Conservation (phyloP, 2,329 filamentous ascomycete species). For the Trichoderma sp. region DNA sequence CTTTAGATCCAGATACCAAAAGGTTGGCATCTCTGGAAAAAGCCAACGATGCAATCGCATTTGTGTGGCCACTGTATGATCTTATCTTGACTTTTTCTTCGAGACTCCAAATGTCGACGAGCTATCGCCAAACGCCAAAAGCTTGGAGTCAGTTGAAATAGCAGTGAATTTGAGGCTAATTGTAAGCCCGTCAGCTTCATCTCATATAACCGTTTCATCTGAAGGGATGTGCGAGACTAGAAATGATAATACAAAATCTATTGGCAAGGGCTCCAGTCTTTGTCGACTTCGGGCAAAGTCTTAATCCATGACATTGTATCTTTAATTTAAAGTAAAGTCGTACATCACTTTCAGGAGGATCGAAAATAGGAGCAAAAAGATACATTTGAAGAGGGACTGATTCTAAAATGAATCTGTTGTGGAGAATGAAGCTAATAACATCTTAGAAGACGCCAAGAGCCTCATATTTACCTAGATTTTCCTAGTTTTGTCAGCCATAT, state of each 20-base stretch:
- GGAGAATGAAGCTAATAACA: slow-evolving; percentile 7
- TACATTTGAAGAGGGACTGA: slow-evolving; percentile 13
- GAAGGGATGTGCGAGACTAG: neutral
- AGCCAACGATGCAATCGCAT: neutral
- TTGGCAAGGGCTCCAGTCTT: slow-evolving; percentile 5
- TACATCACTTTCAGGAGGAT: neutral
- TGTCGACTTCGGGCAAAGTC: neutral
- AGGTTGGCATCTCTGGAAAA: neutral
- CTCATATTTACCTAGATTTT: neutral
- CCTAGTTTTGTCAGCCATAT: neutral
- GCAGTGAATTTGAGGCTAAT: neutral
- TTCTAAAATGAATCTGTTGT: neutral
- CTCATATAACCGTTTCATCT: neutral
- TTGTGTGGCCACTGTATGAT: neutral
- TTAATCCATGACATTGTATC: slow-evolving; percentile 8
- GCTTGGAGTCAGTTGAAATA: neutral
- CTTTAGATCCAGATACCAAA: neutral
- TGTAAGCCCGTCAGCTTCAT: fast-evolving
- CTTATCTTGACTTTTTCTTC: neutral
- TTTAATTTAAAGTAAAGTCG: slow-evolving; percentile 11
- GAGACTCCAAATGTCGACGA: neutral
- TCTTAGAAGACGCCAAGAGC: neutral
- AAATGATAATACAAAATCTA: neutral
- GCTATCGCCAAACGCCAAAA: neutral
- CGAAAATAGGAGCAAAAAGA: slow-evolving; percentile 12